Percentiles rank a stretch among this genome's conserved stretches.
These are phyloP conservation scores for Collybiopsis luxurians DNA, from an alignment of 768 basidiomycete species.

Conservation along the genomic window DNA sequence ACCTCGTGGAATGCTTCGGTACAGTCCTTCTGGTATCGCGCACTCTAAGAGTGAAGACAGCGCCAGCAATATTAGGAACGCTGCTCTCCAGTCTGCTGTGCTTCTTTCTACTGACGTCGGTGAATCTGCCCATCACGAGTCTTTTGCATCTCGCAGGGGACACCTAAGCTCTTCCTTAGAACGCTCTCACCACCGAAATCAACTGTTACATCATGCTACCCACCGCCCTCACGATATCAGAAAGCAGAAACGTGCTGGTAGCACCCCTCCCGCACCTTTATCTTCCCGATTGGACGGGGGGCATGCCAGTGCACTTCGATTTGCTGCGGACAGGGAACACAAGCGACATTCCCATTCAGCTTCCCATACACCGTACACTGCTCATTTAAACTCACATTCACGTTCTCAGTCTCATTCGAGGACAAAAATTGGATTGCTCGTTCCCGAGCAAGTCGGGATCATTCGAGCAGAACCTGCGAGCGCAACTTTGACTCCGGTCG, in stretches of 20 bases:
- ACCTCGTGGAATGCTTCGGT: not conserved
- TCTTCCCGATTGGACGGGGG: not conserved
- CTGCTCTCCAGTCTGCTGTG: not conserved
- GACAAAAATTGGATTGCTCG: not conserved
- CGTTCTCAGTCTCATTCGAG: not conserved
- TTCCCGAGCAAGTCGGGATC: not conserved
- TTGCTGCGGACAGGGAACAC: not conserved
- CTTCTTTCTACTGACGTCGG: too few relatives aligned
- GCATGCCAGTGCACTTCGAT: not conserved
- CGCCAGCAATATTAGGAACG: not conserved
- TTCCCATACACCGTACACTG: conserved; percentile 2
- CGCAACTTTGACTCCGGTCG: not conserved
- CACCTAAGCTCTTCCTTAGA: not conserved
- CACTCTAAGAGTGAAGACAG: not conserved
- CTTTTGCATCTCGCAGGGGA: not conserved
- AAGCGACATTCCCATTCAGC: not conserved
- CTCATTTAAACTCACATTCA: not conserved
- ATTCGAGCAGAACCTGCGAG: not conserved
- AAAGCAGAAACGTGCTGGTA: not conserved
- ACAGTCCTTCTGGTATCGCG: not conserved
- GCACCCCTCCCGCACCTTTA: conserved; percentile 1
- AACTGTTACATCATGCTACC: not conserved
- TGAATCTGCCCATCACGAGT: not conserved
- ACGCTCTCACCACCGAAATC: not conserved
- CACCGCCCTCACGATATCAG: not conserved